Evolutionary conservation across 441 rosid species (phyloP).

Genomic region (Dalechampia spathulata): DNA sequence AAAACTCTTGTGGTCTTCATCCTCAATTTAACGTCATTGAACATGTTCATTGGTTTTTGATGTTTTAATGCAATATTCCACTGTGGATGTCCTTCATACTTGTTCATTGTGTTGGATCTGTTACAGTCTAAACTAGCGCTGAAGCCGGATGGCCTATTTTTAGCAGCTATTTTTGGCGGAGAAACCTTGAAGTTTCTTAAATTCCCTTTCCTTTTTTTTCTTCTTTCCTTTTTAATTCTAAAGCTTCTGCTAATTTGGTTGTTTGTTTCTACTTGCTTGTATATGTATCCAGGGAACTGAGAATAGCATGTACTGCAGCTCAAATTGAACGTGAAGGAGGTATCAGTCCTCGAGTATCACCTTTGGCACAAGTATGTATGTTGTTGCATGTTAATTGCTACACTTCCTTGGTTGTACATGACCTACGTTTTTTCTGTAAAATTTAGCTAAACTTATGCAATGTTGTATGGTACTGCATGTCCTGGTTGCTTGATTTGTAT

Average conservation of each 20-base stretch:
- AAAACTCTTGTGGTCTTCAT: not conserved
- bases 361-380: constrained; percentile 81
- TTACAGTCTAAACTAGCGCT: constrained; percentile 87
- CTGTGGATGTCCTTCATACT: constrained; percentile 14
- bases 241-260: constrained; percentile 5
- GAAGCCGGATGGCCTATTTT: constrained; percentile 98
- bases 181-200: constrained; percentile 85
- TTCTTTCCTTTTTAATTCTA: constrained; percentile 4
- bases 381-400: not conserved
- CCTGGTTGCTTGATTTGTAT: not conserved
- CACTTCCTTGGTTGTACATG: not conserved
- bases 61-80: constrained; percentile 1
- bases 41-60: not conserved
- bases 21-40: not conserved
- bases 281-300: constrained; percentile 55
- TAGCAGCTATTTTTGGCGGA: constrained; percentile 99
- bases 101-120: constrained; percentile 24
- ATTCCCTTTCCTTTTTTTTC: constrained; percentile 1
- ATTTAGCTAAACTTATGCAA: not conserved
- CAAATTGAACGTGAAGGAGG: constrained; percentile 99
- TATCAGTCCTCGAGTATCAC: constrained; percentile 87
- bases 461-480: not conserved
- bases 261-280: constrained; percentile 8
- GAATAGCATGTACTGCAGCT: constrained; percentile 98
- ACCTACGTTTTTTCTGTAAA: not conserved